Base-by-base conservation (phyloP, 257 asterid genomes). In the Sherardia arvensis region DNA sequence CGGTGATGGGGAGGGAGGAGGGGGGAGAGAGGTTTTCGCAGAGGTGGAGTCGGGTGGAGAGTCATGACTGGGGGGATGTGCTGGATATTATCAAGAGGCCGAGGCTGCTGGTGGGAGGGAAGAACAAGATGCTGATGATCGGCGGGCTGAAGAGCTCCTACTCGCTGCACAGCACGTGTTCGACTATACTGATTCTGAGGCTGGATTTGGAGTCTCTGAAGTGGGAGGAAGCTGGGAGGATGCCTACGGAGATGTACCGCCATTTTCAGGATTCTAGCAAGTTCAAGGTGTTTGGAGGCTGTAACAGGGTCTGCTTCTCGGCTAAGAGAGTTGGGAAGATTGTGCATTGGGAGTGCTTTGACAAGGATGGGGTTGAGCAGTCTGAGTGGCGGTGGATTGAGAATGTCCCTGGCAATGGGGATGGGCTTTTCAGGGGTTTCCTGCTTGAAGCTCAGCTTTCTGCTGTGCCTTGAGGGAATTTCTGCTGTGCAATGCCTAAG, bases 281-380 rank as follows among this genome's bases (percentile, higher is more conserved):
- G 89, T 89, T 92, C 55, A 92, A 92, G 91, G 99, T 89, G 55
- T 89, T 89, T 76, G 99, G 99, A 10, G 97, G 97, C 2, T 93
- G 93, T 27, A 78, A 83, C 58, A 80, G 83, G 76, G 87, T 89
- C 36, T 89, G 99, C 56, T 92, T 92, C 55, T 92, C 97, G 0
- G 99, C 95, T 0, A 92, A 87, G 75, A 89, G 92, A 82, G 79
- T 89, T 6, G 92, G 94, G 70, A 84, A 77, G 73, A 76, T 92
- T 84, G 95, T 91, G 0, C 67, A 89, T 65, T 92, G 99, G 97
- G 70, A 74, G 29, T 43, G 58, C 8, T 56, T 27, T 17, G 95
- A 83, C 72, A 95, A 83, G 54, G 66, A 66, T n/a, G 88, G 70
- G 15, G 77, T 78, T 40, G 95, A 78, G 17, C 82, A 77, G 76